A percentile compares a stretch with the other conserved stretches of the same genome.
Conservation (phyloP, 768 basidiomycete genomes). For the Lepiota venenata region DNA sequence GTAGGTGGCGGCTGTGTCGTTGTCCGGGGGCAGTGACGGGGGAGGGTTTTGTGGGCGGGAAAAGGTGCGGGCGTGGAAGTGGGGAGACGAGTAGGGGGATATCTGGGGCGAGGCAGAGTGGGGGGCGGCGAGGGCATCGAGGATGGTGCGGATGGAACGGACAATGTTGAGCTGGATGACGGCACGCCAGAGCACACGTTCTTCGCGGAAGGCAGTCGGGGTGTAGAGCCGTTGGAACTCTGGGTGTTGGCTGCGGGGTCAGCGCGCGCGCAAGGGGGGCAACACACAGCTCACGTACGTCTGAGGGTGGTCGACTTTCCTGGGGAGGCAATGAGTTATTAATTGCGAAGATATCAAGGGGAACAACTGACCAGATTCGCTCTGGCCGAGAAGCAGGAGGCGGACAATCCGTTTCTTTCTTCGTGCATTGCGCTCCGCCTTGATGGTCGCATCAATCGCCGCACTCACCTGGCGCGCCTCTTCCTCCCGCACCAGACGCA, state of each 20-base stretch:
- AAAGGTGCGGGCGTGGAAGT: slow-evolving; percentile 30
- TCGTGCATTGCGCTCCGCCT: slow-evolving; percentile 54
- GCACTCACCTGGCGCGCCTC: slow-evolving; percentile 62
- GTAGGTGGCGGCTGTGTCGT: slow-evolving; percentile 18
- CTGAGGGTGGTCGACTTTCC: slow-evolving; percentile 81
- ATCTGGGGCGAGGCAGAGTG: slow-evolving; percentile 28
- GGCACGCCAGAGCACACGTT: slow-evolving; percentile 78
- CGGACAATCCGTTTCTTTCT: slow-evolving; percentile 71
- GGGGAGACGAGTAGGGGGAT: slow-evolving; percentile 35
- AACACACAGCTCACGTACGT: no score
- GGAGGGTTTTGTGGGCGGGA: slow-evolving; percentile 25
- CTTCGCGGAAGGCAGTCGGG: slow-evolving; percentile 70
- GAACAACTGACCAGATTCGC: slow-evolving; percentile 66
- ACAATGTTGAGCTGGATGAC: slow-evolving; percentile 84
- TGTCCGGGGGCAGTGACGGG: slow-evolving; percentile 16
- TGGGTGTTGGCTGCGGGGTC: no score
- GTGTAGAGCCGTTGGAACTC: slow-evolving; percentile 78
- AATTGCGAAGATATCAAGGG: neutral
- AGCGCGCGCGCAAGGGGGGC: no score
- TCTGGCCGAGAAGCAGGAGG: slow-evolving; percentile 76
- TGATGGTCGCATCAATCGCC: slow-evolving; percentile 74
- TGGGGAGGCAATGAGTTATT: slow-evolving; percentile 22
- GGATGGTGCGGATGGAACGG: slow-evolving; percentile 70
- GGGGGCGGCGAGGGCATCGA: slow-evolving; percentile 44
- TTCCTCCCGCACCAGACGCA: slow-evolving; percentile 57